These are phyloP conservation scores for Xerocomus minutiporus DNA, from an alignment of 1,284 basidiomycete species.

Conservation along the genomic window DNA sequence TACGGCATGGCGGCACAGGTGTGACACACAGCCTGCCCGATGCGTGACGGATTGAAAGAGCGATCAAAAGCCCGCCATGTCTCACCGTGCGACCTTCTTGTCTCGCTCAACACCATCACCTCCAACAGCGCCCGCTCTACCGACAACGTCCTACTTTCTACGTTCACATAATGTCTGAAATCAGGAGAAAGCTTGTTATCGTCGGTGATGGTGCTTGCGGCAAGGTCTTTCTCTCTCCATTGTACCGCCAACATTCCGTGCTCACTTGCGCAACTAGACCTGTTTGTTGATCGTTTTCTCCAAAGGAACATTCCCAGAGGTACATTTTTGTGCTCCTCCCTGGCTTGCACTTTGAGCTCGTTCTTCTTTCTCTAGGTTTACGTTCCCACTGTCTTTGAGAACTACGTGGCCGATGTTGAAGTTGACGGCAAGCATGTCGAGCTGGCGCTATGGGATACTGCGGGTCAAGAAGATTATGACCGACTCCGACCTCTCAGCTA, in stretches of 20 bases:
- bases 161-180: slow-evolving; percentile 55
- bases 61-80: slow-evolving; percentile 36
- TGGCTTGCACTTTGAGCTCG: background rate
- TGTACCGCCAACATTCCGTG: slow-evolving; percentile 4
- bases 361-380: slow-evolving; percentile 59
- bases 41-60: slow-evolving; percentile 27
- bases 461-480: slow-evolving; percentile 88
- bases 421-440: slow-evolving; percentile 91
- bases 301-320: slow-evolving; percentile 93
- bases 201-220: slow-evolving; percentile 83
- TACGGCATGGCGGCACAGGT: slow-evolving; percentile 30
- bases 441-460: slow-evolving; percentile 93
- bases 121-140: slow-evolving; percentile 34
- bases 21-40: slow-evolving; percentile 24
- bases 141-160: slow-evolving; percentile 31
- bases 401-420: slow-evolving; percentile 86
- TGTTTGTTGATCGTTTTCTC: slow-evolving; percentile 83
- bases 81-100: slow-evolving; percentile 36
- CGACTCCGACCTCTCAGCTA: slow-evolving; percentile 88
- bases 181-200: slow-evolving; percentile 76
- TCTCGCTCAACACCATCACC: slow-evolving; percentile 38
- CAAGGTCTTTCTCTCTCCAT: slow-evolving; percentile 45
- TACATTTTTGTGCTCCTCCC: slow-evolving; percentile 28
- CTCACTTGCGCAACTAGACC: slow-evolving; percentile 45
- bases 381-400: slow-evolving; percentile 91